These are phyloP conservation scores for Xerocomus spinulosus DNA, from an alignment of 768 basidiomycete species.

Conservation along the genomic window DNA sequence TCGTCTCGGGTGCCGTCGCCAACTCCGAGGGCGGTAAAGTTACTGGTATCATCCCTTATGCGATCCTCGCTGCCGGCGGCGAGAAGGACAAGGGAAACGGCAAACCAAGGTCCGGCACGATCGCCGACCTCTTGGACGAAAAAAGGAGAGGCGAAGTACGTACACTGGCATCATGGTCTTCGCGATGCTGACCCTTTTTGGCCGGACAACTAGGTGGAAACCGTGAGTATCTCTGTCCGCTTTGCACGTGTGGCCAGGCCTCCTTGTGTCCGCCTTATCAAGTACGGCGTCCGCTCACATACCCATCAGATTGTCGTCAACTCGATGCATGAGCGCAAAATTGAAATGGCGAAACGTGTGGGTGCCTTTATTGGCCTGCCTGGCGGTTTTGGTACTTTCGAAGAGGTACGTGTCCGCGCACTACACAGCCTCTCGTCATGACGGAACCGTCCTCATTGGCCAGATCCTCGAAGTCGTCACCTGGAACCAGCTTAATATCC, in stretches of 20 bases:
- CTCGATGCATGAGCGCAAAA: constrained; percentile 87
- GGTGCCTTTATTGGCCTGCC: constrained; percentile 85
- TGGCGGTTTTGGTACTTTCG: constrained; percentile 93
- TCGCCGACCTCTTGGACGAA: constrained; percentile 27
- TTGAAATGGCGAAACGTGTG: constrained; percentile 80
- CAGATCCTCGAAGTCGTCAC: constrained; percentile 89
- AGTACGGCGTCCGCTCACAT: constrained; percentile 9
- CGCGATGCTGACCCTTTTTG: neutral
- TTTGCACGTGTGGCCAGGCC: constrained; percentile 4
- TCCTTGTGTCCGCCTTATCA: neutral
- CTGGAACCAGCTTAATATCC: constrained; percentile 90
- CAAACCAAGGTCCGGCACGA: constrained; percentile 13
- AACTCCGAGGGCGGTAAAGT: constrained; percentile 60
- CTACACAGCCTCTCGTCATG: neutral
- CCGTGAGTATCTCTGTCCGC: constrained; percentile 18
- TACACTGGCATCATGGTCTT: constrained; percentile 3
- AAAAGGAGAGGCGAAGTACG: constrained; percentile 34
- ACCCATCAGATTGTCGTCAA: constrained; percentile 58
- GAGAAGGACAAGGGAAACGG: constrained; percentile 48
- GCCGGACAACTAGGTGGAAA: constrained; percentile 25
- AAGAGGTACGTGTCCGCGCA: constrained; percentile 52
- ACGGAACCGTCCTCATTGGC: constrained; percentile 1
- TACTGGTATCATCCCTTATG: constrained; percentile 73
- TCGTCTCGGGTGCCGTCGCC: constrained; percentile 62
- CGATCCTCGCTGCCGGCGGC: constrained; percentile 65